Percentiles rank a stretch among this genome's conserved stretches.
Conservation (phyloP, 345 rosid species). For the Clarkia xantiana region DNA sequence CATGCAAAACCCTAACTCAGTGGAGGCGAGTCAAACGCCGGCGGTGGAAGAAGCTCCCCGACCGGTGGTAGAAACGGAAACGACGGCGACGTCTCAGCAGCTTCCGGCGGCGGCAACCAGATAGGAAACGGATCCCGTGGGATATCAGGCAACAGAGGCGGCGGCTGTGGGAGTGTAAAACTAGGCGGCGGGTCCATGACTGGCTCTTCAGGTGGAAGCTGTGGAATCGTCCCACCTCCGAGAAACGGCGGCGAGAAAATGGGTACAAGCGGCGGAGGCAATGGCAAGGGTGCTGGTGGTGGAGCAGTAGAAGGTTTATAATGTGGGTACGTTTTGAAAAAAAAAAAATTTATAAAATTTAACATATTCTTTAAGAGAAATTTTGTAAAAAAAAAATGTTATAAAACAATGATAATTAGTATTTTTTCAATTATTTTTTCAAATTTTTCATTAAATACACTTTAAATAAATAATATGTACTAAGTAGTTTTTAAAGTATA, state of each 20-base stretch:
- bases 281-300: conserved; percentile 10
- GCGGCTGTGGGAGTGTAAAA: neutral
- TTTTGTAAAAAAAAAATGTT: too few relatives aligned
- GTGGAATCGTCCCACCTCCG: too few relatives aligned
- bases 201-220: neutral
- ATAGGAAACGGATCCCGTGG: neutral
- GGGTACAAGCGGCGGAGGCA: conserved; percentile 10
- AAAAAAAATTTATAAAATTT: too few relatives aligned
- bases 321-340: too few relatives aligned
- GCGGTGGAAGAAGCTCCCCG: conserved; percentile 5
- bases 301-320: too few relatives aligned
- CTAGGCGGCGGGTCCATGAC: neutral
- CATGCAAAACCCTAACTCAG: neutral
- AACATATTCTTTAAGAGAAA: too few relatives aligned
- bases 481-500: too few relatives aligned
- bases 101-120: neutral
- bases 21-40: conserved; percentile 2
- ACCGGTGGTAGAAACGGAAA: neutral
- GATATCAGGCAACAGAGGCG: conserved; percentile 4
- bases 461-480: too few relatives aligned
- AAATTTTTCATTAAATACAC: too few relatives aligned
- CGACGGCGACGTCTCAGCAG: neutral
- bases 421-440: too few relatives aligned
- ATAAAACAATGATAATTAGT: too few relatives aligned
- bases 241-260: neutral